Base-by-base conservation (phyloP, 768 basidiomycete species). In the Amanita molliuscula region DNA sequence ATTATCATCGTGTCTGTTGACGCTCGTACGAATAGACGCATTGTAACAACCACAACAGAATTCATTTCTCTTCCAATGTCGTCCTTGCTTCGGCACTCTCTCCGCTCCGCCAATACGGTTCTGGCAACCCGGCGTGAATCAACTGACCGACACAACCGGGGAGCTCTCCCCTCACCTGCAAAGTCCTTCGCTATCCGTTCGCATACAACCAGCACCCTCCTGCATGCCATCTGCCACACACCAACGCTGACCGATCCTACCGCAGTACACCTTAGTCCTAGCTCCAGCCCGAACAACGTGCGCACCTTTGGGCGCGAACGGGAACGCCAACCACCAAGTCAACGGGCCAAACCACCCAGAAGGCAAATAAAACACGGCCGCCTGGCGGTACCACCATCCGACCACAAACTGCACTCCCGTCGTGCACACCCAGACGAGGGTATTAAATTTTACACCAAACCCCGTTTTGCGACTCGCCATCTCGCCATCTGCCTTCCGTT, bases 161-260 rank as follows among this genome's bases (percentile, higher is more conserved):
- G 10, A 31, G 10, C 28, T 28, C 29, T 31, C 11, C 13, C 4
- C 70, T 65, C 55, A 77, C 77, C 66, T 7, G 68, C 58, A 40
- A 86, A 59, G 50, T 84, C 84, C 61, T 78, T 84, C 50, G 84
- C 81, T 4, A 84, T 71, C 20, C 78, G 74, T 63, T 91, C 89
- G 40, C 81, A 74, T n/a, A 83, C 73, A 52, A 77, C 74, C 51
- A 97, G 75, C n/a, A 91, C 85, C 45, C 91, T 75, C 55, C 79
- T 82, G 66, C 92, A 94, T 6, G 91, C 88, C 82, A 96, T 89
- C 60, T 92, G 88, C 95, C 95, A 99, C 35, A 91, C 78, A 1
- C 87, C 88, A 36, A 92, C 90, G 57, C 90, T 91, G 53, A 99
- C 85, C 9, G 91, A 88, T 9, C 95, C 94, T 93, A 54, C 15